Evolutionary conservation across 2,329 filamentous ascomycete species (phyloP), one percentile per base, ranked within the genome.

Genomic region (Fusarium chlamydosporum): DNA sequence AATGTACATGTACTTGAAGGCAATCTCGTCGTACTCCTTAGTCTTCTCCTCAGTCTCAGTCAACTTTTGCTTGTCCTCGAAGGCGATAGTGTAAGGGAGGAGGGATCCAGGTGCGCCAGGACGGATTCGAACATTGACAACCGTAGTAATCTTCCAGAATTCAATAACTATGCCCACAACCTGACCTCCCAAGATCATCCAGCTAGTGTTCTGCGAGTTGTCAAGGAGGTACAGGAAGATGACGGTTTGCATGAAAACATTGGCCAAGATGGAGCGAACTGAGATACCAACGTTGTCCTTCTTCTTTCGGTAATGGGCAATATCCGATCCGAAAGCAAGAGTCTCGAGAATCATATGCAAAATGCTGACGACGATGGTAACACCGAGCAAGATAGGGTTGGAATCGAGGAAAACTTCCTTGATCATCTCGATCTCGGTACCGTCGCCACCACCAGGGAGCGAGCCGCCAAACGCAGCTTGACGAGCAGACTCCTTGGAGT

Each of bases 261-360:
- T 99, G 78, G 93, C 94, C 59, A 99, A 84, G 76, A 99, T 99
- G 33, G 95, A 96, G 59, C 96, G 93, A 63, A 99, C 92, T 2
- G 94, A 97, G 45, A 97, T 97, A 68, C 96, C 96, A 29, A 99
- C 92, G 61, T 97, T 96, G 82, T 98, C 96, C 85, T 99, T 99
- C 91, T 99, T 99, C 85, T 98, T 97, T 77, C 94, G 93, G 89
- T 96, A 99, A 81, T 99, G 96, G 48, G 94, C 89, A 78, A 99
- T 97, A 78, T 99, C 96, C 77, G 92, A 97, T 76, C 97, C 97
- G 83, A 99, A 99, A 3, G 96, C 96, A 34, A 99, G 87, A 76
- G 92, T 94, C 81, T 99, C 96, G 68, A 99, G 95, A 72, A 99
- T 84, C 86, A 97, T 94, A 82, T 99, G 96, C 38, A 96, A 85